phyloP scores from a whole-genome alignment of 495 filamentous ascomycete species.

The Staphylotrichum longicolle region DNA sequence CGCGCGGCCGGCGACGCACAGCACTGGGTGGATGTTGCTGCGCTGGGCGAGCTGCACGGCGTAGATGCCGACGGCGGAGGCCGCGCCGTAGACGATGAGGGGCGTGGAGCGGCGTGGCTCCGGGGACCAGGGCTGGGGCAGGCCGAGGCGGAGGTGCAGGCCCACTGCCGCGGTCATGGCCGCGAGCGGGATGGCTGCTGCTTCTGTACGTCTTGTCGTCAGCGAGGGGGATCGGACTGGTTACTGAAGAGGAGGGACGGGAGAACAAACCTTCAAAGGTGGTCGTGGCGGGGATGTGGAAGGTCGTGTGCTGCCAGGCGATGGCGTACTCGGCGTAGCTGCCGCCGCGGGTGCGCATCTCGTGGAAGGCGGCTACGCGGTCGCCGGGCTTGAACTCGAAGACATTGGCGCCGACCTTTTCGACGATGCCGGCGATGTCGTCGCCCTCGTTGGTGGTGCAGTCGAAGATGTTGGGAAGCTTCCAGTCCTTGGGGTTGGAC shows the following conservation, averaged over 20 bases:
- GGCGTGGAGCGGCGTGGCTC: constrained; percentile 41
- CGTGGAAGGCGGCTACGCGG: constrained; percentile 68
- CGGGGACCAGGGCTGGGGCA: constrained; percentile 64
- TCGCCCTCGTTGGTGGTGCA: constrained; percentile 58
- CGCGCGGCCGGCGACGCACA: constrained; percentile 63
- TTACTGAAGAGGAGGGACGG: background rate
- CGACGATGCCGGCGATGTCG: constrained; percentile 68
- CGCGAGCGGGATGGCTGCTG: constrained; percentile 68
- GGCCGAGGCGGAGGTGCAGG: constrained; percentile 55
- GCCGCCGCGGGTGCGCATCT: constrained; percentile 52
- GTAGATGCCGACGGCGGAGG: constrained; percentile 65
- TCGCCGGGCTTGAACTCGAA: constrained; percentile 64
- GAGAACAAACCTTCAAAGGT: constrained; percentile 60
- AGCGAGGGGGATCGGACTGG: no score
- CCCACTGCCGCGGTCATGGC: constrained; percentile 71
- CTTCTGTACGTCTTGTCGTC: constrained; percentile 45
- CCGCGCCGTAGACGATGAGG: constrained; percentile 60
- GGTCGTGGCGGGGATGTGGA: constrained; percentile 62
- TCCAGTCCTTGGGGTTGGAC: constrained; percentile 83
- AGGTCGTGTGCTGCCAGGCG: constrained; percentile 62
- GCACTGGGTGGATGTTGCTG: constrained; percentile 72
- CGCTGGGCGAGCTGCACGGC: constrained; percentile 64
- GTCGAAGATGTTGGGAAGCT: constrained; percentile 35
- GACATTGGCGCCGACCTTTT: constrained; percentile 60
- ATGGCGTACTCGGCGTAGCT: constrained; percentile 72